Percentiles rank a stretch among this genome's conserved stretches.
These are phyloP conservation scores for Alnus rubra DNA, from an alignment of 306 rosid genomes.

Conservation along the genomic window DNA sequence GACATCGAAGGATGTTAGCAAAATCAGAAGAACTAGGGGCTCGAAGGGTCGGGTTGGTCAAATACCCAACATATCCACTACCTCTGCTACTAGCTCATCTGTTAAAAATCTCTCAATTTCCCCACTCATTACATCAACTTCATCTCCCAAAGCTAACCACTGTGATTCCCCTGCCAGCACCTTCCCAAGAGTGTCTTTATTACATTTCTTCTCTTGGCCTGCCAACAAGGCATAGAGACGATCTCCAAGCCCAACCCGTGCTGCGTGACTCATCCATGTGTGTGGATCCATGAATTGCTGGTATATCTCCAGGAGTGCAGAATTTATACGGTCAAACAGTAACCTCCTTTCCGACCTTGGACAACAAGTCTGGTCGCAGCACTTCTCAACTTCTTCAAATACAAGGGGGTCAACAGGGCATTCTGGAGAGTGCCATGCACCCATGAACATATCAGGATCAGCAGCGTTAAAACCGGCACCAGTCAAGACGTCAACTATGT, in stretches of 20 bases:
- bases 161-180: slow-evolving; percentile 48
- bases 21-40: slow-evolving; percentile 2
- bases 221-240: slow-evolving; percentile 45
- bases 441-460: slow-evolving; percentile 36
- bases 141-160: slow-evolving; percentile 60
- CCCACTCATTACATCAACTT: slow-evolving; percentile 60
- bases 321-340: slow-evolving; percentile 77
- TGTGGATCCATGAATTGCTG: slow-evolving; percentile 43
- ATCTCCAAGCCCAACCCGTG: slow-evolving; percentile 38
- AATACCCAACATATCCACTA: slow-evolving; percentile 32
- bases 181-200: slow-evolving; percentile 49
- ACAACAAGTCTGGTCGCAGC: slow-evolving; percentile 38
- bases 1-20: slow-evolving; percentile 8
- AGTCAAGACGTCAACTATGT: slow-evolving; percentile 53
- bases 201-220: slow-evolving; percentile 45
- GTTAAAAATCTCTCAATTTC: slow-evolving; percentile 62
- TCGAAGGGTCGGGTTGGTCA: not conserved
- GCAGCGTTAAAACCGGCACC: slow-evolving; percentile 52
- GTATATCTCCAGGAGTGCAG: slow-evolving; percentile 52
- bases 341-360: slow-evolving; percentile 70
- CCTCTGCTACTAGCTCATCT: slow-evolving; percentile 74
- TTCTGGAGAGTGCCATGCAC: slow-evolving; percentile 60
- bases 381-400: slow-evolving; percentile 74
- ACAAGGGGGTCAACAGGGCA: slow-evolving; percentile 59
- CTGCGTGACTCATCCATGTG: slow-evolving; percentile 55